Conservation (phyloP, 345 rosid genomes). For the Eucalyptus pumila region DNA sequence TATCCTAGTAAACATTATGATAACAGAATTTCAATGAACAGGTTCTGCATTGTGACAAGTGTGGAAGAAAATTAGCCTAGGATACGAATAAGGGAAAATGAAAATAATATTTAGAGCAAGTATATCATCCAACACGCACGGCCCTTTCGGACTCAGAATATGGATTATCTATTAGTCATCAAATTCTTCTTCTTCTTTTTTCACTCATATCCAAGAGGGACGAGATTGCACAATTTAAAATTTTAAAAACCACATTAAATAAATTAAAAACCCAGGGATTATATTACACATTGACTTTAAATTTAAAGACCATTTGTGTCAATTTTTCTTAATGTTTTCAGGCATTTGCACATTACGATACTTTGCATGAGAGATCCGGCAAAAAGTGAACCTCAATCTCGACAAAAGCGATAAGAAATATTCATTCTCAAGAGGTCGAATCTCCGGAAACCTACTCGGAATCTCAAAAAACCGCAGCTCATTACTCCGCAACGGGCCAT, state of each 20-base stretch:
- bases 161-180: too few species aligned
- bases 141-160: rapidly evolving
- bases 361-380: rapidly evolving
- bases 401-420: background rate
- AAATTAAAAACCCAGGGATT: rapidly evolving
- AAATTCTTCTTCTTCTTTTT: too few species aligned
- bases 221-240: rapidly evolving
- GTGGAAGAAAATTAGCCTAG: rapidly evolving
- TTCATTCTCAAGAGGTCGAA: background rate
- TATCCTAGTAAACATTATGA: too few species aligned
- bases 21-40: rapidly evolving
- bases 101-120: rapidly evolving
- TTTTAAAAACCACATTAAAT: rapidly evolving
- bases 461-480: background rate
- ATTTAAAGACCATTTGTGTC: rapidly evolving
- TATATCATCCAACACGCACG: too few species aligned
- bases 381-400: rapidly evolving
- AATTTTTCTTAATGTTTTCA: background rate
- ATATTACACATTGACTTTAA: too few species aligned
- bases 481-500: background rate
- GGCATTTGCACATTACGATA: rapidly evolving
- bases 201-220: rapidly evolving
- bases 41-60: rapidly evolving
- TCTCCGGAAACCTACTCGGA: background rate
- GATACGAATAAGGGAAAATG: rapidly evolving